Evolutionary conservation across 2,329 filamentous ascomycete genomes (phyloP).

Genomic region (Xylariomycetidae sp.): DNA sequence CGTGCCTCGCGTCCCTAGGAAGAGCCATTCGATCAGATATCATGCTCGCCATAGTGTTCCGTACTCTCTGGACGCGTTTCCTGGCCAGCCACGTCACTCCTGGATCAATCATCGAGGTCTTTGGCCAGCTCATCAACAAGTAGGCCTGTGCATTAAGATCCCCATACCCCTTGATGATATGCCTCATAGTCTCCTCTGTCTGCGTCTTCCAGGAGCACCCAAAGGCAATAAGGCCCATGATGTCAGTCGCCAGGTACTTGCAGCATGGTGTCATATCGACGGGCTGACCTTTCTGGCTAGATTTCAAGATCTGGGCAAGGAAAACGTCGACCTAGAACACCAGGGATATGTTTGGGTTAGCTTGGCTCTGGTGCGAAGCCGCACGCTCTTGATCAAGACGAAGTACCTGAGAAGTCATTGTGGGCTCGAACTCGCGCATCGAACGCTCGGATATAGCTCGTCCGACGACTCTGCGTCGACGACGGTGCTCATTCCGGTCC

Average conservation of each 20-base stretch:
- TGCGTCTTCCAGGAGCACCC: background rate
- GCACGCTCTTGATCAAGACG: no score
- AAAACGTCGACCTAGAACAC: background rate
- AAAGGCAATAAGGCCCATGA: background rate
- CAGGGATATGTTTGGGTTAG: no score
- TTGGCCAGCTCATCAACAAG: constrained; percentile 3
- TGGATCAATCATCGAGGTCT: background rate
- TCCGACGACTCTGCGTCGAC: background rate
- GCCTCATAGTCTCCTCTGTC: background rate
- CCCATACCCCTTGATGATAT: background rate
- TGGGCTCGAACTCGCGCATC: background rate
- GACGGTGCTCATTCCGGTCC: background rate
- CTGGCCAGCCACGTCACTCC: constrained; percentile 1
- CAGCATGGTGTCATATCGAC: background rate
- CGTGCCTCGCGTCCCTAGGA: constrained; percentile 1
- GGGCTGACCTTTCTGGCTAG: background rate
- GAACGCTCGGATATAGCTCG: background rate
- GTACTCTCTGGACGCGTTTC: constrained; percentile 1
- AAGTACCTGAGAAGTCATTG: background rate
- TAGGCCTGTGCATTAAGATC: background rate
- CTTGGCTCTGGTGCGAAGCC: no score
- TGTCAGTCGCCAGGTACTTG: background rate
- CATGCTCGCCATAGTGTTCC: constrained; percentile 2
- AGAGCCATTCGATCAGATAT: constrained; percentile 2
- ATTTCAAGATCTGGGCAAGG: constrained; percentile 1